Conservation (phyloP, 2,329 filamentous ascomycete genomes). For the Penicillium sp. region DNA sequence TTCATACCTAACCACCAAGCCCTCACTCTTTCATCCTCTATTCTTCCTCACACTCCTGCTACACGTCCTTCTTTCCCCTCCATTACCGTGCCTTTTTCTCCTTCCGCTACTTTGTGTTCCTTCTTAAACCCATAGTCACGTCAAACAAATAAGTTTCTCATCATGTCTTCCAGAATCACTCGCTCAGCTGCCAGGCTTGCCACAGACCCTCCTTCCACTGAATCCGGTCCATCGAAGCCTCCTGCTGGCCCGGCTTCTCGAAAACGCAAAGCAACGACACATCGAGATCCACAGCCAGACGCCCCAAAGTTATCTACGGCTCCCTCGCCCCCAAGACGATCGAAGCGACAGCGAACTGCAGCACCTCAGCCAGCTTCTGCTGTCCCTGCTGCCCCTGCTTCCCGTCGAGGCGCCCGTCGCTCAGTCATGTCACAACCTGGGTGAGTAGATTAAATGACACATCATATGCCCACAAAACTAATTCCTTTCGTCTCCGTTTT, state of each 20-base stretch:
- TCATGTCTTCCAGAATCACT: slow-evolving; percentile 97
- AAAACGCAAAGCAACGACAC: slow-evolving; percentile 72
- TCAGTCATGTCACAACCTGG: slow-evolving; percentile 45
- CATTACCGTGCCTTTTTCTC: not conserved
- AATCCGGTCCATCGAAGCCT: slow-evolving; percentile 39
- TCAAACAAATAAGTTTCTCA: slow-evolving; percentile 60
- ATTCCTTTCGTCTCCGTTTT: not conserved
- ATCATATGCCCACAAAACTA: not conserved
- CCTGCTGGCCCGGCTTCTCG: slow-evolving; percentile 53
- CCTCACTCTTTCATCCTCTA: not conserved
- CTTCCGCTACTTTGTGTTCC: not conserved
- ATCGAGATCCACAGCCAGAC: slow-evolving; percentile 48
- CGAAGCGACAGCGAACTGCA: slow-evolving; percentile 70
- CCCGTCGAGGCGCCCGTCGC: slow-evolving; percentile 43
- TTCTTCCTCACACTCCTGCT: not conserved
- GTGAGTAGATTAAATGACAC: slow-evolving; percentile 28
- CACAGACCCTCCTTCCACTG: slow-evolving; percentile 56
- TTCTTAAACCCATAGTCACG: not conserved
- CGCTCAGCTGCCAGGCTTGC: slow-evolving; percentile 91
- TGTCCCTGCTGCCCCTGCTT: slow-evolving; percentile 40
- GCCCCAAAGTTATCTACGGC: slow-evolving; percentile 33
- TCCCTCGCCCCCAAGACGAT: slow-evolving; percentile 53
- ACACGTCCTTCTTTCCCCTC: not conserved
- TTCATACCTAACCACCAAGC: not conserved
- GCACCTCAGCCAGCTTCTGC: slow-evolving; percentile 46